phyloP scores from a whole-genome alignment of 139 green algal genomes.

The Picochlorum sp. region DNA sequence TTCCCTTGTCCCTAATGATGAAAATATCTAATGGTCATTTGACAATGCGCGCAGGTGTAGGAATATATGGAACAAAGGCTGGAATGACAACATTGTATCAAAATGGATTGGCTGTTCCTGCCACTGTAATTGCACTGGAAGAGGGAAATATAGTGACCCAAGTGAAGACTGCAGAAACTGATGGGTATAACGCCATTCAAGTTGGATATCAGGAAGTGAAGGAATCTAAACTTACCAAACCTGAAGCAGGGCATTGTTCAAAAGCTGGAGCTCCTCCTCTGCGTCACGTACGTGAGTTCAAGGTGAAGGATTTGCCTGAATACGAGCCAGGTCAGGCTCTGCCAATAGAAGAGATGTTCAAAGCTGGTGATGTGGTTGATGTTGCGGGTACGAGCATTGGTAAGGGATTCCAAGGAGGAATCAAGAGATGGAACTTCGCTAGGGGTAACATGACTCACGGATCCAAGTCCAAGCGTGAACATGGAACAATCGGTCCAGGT shows the following conservation, averaged over 20 bases:
- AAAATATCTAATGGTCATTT: neutral
- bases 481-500: slow-evolving; percentile 81
- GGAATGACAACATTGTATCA: slow-evolving; percentile 84
- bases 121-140: slow-evolving; percentile 86
- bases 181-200: slow-evolving; percentile 91
- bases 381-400: slow-evolving; percentile 80
- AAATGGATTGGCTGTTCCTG: slow-evolving; percentile 68
- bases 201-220: slow-evolving; percentile 63
- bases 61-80: slow-evolving; percentile 80
- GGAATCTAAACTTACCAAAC: slow-evolving; percentile 81
- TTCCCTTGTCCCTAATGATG: neutral
- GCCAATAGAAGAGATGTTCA: slow-evolving; percentile 76
- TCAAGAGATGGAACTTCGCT: slow-evolving; percentile 92
- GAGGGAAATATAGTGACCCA: slow-evolving; percentile 86
- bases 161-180: slow-evolving; percentile 83
- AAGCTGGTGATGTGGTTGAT: slow-evolving; percentile 85
- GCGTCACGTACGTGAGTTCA: slow-evolving; percentile 84
- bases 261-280: slow-evolving; percentile 73
- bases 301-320: slow-evolving; percentile 46
- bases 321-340: slow-evolving; percentile 78
- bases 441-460: slow-evolving; percentile 95
- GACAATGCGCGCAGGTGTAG: neutral
- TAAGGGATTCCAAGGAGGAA: slow-evolving; percentile 87
- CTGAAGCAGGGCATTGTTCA: slow-evolving; percentile 83
- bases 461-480: slow-evolving; percentile 91